Conservation (phyloP, 2,329 filamentous ascomycete genomes). For the Aspergillus latus region DNA sequence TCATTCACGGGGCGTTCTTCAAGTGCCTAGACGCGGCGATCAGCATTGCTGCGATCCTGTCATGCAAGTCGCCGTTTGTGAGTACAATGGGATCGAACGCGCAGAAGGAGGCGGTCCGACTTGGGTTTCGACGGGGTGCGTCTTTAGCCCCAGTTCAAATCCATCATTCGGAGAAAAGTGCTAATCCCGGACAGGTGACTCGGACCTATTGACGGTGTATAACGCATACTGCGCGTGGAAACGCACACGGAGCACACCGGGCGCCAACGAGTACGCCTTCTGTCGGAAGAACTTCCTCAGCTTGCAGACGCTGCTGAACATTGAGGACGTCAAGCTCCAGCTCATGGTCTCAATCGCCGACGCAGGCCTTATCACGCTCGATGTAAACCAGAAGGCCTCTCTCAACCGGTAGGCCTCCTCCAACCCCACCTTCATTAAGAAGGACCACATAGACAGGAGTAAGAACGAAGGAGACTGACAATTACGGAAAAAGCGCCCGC, state of each 20-base stretch:
- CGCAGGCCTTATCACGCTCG: conserved; percentile 76
- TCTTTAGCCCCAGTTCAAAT: not conserved
- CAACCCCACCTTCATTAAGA: no score
- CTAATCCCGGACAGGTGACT: conserved; percentile 60
- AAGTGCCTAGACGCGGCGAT: conserved; percentile 88
- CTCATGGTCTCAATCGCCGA: conserved; percentile 82
- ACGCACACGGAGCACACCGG: conserved; percentile 69
- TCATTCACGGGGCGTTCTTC: conserved; percentile 82
- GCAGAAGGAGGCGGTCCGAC: conserved; percentile 76
- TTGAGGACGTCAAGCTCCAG: conserved; percentile 94
- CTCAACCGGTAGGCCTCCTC: conserved; percentile 58
- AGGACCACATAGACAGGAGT: no score
- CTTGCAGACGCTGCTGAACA: conserved; percentile 82
- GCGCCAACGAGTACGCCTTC: conserved; percentile 78
- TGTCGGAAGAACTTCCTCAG: conserved; percentile 94
- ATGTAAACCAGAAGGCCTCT: conserved; percentile 67
- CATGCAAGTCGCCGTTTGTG: conserved; percentile 91
- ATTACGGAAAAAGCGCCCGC: conserved; percentile 47
- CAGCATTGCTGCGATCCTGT: conserved; percentile 88
- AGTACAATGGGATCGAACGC: conserved; percentile 79
- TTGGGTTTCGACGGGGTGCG: conserved; percentile 70
- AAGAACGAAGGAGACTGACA: not conserved
- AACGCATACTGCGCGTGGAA: conserved; percentile 93
- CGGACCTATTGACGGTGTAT: conserved; percentile 87
- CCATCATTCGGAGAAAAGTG: not conserved